phyloP scores from a whole-genome alignment of 306 rosid genomes.

The Vachellia collinsii region DNA sequence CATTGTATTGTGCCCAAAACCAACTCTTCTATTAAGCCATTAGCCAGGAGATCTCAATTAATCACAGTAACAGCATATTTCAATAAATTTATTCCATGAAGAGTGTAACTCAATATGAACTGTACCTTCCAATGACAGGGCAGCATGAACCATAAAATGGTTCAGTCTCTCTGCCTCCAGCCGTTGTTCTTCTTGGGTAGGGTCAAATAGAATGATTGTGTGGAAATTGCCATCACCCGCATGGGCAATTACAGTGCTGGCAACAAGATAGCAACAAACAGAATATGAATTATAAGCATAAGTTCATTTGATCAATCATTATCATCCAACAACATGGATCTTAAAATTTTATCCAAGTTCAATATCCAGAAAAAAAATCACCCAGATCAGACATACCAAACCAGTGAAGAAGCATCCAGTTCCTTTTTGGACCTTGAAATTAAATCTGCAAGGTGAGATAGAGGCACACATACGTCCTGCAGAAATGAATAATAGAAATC shows the following conservation, averaged over 20 bases:
- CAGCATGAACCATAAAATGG: conserved; percentile 85
- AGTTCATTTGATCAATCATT: conserved; percentile 25
- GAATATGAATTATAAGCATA: conserved; percentile 24
- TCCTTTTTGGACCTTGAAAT: conserved; percentile 80
- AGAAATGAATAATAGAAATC: conserved; percentile 23
- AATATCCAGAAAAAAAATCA: conserved; percentile 26
- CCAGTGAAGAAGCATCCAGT: conserved; percentile 78
- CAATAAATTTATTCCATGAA: conserved; percentile 11
- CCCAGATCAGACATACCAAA: conserved; percentile 65
- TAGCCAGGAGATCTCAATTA: not conserved
- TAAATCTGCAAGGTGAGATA: conserved; percentile 84
- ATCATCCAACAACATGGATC: conserved; percentile 27
- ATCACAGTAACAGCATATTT: conserved; percentile 5
- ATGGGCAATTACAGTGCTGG: conserved; percentile 89
- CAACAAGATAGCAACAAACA: conserved; percentile 34
- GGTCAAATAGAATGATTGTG: conserved; percentile 77
- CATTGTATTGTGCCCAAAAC: not conserved
- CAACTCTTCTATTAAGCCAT: not conserved
- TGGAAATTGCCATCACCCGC: conserved; percentile 99
- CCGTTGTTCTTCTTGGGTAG: conserved; percentile 66
- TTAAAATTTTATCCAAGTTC: conserved; percentile 12
- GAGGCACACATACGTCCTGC: conserved; percentile 95
- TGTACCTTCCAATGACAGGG: conserved; percentile 87
- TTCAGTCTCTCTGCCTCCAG: conserved; percentile 83
- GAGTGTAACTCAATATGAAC: not conserved